phyloP scores from a whole-genome alignment of 192 early-diverging fungal species.

The Chytriomyces confervae region DNA sequence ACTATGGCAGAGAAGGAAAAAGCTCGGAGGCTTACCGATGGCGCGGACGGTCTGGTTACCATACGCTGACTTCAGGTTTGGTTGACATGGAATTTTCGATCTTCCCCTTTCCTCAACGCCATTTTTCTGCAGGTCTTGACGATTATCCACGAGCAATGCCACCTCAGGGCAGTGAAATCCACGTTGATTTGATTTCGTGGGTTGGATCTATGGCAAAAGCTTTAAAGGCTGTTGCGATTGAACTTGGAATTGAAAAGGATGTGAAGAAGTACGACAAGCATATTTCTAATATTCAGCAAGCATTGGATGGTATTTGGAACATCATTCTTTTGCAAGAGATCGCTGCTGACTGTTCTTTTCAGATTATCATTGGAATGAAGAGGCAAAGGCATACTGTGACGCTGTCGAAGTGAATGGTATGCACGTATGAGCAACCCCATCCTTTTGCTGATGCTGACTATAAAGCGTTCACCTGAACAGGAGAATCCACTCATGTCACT shows the following conservation, averaged over 20 bases:
- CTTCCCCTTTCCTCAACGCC: background rate
- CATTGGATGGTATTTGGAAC: constrained; percentile 56
- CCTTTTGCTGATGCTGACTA: background rate
- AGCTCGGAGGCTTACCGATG: constrained; percentile 82
- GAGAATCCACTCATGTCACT: constrained; percentile 54
- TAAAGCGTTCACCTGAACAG: background rate
- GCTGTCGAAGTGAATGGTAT: constrained; percentile 60
- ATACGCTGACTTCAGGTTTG: constrained; percentile 84
- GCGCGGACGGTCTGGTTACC: constrained; percentile 82
- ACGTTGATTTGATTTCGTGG: constrained; percentile 82
- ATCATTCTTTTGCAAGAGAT: background rate
- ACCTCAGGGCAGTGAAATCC: constrained; percentile 78
- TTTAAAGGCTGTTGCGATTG: constrained; percentile 63
- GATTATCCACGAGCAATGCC: constrained; percentile 87
- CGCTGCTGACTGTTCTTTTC: background rate
- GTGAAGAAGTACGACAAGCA: constrained; percentile 59
- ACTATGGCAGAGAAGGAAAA: constrained; percentile 51
- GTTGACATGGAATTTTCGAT: background rate
- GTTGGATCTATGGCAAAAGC: constrained; percentile 64
- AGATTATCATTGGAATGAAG: constrained; percentile 76
- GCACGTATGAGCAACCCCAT: background rate
- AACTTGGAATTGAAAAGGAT: constrained; percentile 65
- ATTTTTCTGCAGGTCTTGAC: constrained; percentile 69
- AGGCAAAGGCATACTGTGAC: constrained; percentile 70
- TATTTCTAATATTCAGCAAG: constrained; percentile 56